Evolutionary conservation across 2,329 filamentous ascomycete genomes (phyloP), one percentile per base, ranked within the genome.

Genomic region (Nannizziopsis barbatae): DNA sequence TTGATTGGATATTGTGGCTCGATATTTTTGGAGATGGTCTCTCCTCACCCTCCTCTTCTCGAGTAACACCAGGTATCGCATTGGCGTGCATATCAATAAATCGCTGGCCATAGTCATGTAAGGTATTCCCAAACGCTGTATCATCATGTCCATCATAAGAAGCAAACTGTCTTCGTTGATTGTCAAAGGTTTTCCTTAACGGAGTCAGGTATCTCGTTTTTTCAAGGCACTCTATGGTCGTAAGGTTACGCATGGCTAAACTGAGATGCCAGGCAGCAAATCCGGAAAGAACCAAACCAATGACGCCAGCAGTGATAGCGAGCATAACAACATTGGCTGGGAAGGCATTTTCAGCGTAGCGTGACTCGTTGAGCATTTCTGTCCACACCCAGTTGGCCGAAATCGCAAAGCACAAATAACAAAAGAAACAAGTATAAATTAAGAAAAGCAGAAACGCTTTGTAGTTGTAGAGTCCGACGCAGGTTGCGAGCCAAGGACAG

Each of bases 401-500:
- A 11, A 88, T 78, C n/a, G 74, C 76, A 62, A 95, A 95, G 60
- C 77, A 79, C 58, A 84, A 78, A 71, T 87, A 81, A 69, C 85
- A 89, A 69, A 95, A 95, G 1, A 95, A 53, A 3, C 83, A 86
- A 0, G 86, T 87, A 65, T 98, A 96, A 49, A 89, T 77, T 20
- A 98, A 74, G 65, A 96, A 98, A 2, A 96, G 75, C 46, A 98
- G 65, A 63, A 98, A 98, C 0, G 89, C 77, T 69, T 98, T 98
- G 74, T 95, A 93, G 68, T 98, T 98, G 61, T 80, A 80, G 55
- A 98, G 72, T 15, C 92, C 92, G 51, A 98, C 85, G 66, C 92
- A 98, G 3, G 87, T 95, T 22, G 92, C 90, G 43, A 98, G 76
- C 92, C 92, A 98, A 12, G 92, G 92, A 65, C 92, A 98, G 70